Base-by-base conservation (phyloP, 257 asterid genomes). In the Coffea canephora region DNA sequence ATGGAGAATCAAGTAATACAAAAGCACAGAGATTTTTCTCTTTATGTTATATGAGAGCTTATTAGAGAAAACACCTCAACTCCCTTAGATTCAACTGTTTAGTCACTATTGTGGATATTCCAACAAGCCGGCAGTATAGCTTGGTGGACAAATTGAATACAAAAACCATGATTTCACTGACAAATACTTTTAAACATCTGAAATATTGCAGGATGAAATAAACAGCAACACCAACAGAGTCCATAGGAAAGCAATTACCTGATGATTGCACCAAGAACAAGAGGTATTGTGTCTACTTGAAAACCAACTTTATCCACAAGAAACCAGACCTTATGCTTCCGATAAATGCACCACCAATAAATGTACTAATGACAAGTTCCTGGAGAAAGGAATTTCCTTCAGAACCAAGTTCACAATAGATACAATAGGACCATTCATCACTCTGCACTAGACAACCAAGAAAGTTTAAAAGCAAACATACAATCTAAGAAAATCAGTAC, bases 331-430 rank as follows among this genome's bases (percentile, higher is more conserved):
- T 78, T 78, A 94, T 45, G 85, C 98, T 94, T 79, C 98, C 98
- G 52, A 92, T 73, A 81, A 94, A 91, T 50, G 97, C 98, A 77
- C 98, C 98, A 76, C 90, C 93, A 55, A 94, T 89, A 85, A 94
- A 94, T 71, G 92, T 94, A 87, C 97, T 94, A 72, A 94, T 97
- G 36, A 94, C 96, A 75, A 94, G 97, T 74, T 97, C 98, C 86
- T 92, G 93, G 39, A 94, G 93, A 82, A 92, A 86, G 66, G 94
- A 88, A 27, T 27, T 86, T 72, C 96, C 96, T 77, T 92, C 97
- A 81, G 92, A 94, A 19, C 95, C 94, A 74, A 94, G 95, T 89
- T 94, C 97, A 96, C 95, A 68, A 94, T 81, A 6, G 96, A 90
- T 66, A 92, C 84, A 82, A 94, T 92, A 69, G 98, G 98, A 69